Conservation (phyloP, 768 basidiomycete genomes). For the Leccinum uliginosum region DNA sequence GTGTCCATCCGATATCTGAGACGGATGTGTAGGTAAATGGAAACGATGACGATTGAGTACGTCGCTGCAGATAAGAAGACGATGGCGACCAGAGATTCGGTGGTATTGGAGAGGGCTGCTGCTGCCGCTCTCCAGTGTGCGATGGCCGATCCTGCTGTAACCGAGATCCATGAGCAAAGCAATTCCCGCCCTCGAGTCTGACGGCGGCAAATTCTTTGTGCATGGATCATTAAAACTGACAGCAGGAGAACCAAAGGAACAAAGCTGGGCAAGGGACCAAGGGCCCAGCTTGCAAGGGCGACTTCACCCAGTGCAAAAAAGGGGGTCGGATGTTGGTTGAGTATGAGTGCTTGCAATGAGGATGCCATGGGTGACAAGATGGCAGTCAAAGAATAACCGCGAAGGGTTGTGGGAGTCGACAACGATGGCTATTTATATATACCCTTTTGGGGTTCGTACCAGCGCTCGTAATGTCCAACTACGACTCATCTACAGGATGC, state of each 20-base stretch:
- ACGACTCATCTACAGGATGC: background rate
- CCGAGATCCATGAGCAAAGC: conserved; percentile 31
- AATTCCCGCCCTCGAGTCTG: conserved; percentile 27
- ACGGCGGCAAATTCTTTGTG: conserved; percentile 27
- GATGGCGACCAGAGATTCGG: conserved; percentile 46
- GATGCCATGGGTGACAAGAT: conserved; percentile 13
- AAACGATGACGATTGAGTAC: conserved; percentile 39
- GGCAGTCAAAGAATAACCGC: conserved; percentile 3
- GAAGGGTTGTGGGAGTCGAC: background rate
- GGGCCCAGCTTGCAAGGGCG: conserved; percentile 21
- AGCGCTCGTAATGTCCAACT: background rate
- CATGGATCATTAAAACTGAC: conserved; percentile 26
- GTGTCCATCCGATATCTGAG: conserved; percentile 26
- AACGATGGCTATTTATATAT: conserved; percentile 11
- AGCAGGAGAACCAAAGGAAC: conserved; percentile 32
- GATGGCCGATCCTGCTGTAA: conserved; percentile 40
- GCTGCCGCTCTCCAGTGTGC: conserved; percentile 42
- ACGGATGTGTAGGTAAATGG: conserved; percentile 38
- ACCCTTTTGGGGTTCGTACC: background rate
- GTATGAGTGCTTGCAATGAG: conserved; percentile 22
- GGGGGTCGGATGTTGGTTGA: conserved; percentile 21
- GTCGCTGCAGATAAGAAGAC: conserved; percentile 38
- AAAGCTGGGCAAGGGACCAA: conserved; percentile 30
- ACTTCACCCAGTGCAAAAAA: conserved; percentile 25
- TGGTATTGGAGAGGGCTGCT: conserved; percentile 52